A percentile compares a stretch with the other conserved stretches of the same genome.
Conservation (phyloP, 257 asterid species). For the Ligustrum vulgare region DNA sequence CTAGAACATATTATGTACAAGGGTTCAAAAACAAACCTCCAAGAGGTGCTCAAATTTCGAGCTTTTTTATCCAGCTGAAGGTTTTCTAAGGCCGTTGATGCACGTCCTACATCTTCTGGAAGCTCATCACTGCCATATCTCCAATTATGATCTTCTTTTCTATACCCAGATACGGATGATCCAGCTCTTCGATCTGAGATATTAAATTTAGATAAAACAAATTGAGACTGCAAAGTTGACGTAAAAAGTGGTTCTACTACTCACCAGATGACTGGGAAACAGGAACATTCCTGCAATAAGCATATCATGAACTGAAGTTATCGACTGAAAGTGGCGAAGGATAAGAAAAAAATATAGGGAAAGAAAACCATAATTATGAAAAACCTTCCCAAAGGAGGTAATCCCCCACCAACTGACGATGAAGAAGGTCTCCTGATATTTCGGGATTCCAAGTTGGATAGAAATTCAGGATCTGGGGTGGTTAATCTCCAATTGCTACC, state of each 20-base stretch:
- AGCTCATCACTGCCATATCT: constrained; percentile 75
- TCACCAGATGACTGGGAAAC: constrained; percentile 56
- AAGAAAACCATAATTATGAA: constrained; percentile 15
- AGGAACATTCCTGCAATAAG: constrained; percentile 29
- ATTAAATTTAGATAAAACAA: constrained; percentile 7
- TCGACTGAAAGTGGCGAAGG: neutral
- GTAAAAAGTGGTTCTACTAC: constrained; percentile 27
- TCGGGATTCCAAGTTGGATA: constrained; percentile 44
- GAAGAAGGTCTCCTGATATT: constrained; percentile 72
- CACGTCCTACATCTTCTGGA: constrained; percentile 71
- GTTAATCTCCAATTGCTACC: constrained; percentile 51
- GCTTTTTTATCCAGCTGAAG: constrained; percentile 95
- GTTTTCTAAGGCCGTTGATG: constrained; percentile 90
- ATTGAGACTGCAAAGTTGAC: constrained; percentile 7
- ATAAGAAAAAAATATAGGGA: neutral
- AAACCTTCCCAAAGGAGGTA: constrained; percentile 96
- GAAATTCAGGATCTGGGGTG: constrained; percentile 48
- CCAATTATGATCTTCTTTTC: constrained; percentile 91
- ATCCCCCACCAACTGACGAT: constrained; percentile 87
- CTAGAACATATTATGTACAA: neutral
- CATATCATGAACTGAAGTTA: neutral
- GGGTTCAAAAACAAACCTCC: constrained; percentile 64
- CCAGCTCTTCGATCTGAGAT: constrained; percentile 80
- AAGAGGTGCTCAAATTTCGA: constrained; percentile 73
- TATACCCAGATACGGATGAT: constrained; percentile 77